Evolutionary conservation across 352 stramenopile genomes (phyloP), one percentile per base, ranked within the genome.

Genomic region (Globisporangium alternatum): DNA sequence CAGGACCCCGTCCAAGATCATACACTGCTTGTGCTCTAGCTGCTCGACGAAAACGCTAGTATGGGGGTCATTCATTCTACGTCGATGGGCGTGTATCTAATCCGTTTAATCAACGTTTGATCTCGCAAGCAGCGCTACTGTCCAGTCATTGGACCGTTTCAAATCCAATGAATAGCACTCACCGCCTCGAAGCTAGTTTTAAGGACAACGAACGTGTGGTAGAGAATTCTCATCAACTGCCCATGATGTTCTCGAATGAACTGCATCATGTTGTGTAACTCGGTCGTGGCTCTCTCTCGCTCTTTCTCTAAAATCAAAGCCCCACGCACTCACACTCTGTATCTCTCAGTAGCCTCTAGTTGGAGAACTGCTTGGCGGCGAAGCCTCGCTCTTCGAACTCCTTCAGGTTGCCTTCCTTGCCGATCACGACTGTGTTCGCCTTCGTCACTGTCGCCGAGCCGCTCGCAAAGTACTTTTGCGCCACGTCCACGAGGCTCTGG

Each of bases 371-470:
- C 49, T 82, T 69, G 7, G 78, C 71, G 17, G 65, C 41, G 35
- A 86, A 88, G 25, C 71, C 74, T 30, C 77, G 78, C 25, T 74
- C 56, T 3, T 67, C 61, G 53, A 88, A 86, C 60, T 86, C 75
- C 41, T 65, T 35, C 22, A 81, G 61, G 30, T 68, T 72, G 53
- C 69, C 68, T 55, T 92, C 71, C 67, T 89, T 89, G 67, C 83
- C 83, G 9, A 92, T 69, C 49, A 90, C 89, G 37, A 88, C 80
- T 21, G 62, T 47, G 15, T 65, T 54, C 15, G 41, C 41, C 15
- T 22, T n/a, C 41, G 21, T 2, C 41, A n/a, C 19, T 44, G 71
- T 52, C 25, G 74, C 64, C 22, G 7, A 10, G 15, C 35, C 31
- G 2, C 5, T 41, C 19, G 2, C 66, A 33, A 91, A 89, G 59